Evolutionary conservation across 495 filamentous ascomycete genomes (phyloP).

Genomic region (Hypomontagnella submonticulosa): DNA sequence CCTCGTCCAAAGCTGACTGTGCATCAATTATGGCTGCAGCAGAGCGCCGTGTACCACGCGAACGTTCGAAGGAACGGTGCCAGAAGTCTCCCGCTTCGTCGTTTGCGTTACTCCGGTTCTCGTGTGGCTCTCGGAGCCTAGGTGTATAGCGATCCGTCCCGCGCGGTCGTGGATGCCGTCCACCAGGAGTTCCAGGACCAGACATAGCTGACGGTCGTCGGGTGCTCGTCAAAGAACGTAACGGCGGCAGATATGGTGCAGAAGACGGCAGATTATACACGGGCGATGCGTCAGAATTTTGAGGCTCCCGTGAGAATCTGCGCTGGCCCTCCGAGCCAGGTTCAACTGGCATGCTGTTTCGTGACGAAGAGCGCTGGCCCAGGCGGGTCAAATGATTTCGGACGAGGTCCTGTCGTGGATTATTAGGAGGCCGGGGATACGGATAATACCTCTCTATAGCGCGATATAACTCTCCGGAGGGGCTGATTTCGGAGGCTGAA

Average conservation of each 20-base stretch:
- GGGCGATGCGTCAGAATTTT: conserved; percentile 43
- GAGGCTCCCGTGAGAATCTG: conserved; percentile 53
- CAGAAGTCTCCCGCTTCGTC: conserved; percentile 36
- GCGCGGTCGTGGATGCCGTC: conserved; percentile 45
- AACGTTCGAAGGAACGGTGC: conserved; percentile 26
- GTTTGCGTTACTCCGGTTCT: conserved; percentile 23
- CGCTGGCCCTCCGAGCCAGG: conserved; percentile 49
- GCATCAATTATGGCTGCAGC: conserved; percentile 18
- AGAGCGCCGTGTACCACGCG: conserved; percentile 25
- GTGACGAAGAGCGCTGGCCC: conserved; percentile 21
- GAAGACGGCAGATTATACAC: conserved; percentile 34
- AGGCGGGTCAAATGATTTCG: conserved; percentile 31
- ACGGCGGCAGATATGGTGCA: conserved; percentile 53
- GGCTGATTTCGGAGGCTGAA: conserved; percentile 48
- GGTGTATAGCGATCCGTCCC: conserved; percentile 47
- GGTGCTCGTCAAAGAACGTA: conserved; percentile 51
- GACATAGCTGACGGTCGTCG: conserved; percentile 45
- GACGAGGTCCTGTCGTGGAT: conserved; percentile 38
- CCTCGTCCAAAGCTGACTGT: conserved; percentile 41
- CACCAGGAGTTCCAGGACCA: conserved; percentile 26
- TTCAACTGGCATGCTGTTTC: conserved; percentile 54
- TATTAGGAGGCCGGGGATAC: conserved; percentile 18
- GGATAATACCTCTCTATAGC: conserved; percentile 57
- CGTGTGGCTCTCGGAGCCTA: conserved; percentile 40
- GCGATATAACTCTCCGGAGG: conserved; percentile 57